A percentile compares a stretch with the other conserved stretches of the same genome.
Evolutionary conservation across 306 rosid species (phyloP).

Genomic region (Pueraria montana): DNA sequence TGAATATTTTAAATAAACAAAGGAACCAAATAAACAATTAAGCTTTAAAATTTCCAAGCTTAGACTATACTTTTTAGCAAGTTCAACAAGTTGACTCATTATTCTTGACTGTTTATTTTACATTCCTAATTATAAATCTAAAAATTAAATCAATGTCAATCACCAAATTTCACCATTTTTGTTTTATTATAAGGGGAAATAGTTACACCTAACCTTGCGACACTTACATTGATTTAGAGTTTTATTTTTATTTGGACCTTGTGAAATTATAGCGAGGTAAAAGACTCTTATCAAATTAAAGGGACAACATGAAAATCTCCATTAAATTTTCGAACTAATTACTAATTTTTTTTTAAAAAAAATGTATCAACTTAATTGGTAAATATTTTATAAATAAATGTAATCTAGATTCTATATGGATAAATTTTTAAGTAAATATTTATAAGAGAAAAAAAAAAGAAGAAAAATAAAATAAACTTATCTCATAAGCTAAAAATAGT

Average conservation of each 20-base stretch:
- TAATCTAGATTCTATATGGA: neutral
- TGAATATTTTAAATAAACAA: too few relatives aligned
- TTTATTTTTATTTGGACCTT: neutral
- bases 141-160: neutral
- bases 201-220: neutral
- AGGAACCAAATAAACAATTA: too few relatives aligned
- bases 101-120: neutral
- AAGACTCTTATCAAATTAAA: neutral
- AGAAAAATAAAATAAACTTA: too few relatives aligned
- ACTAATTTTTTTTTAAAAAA: neutral
- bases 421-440: too few relatives aligned
- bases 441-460: too few relatives aligned
- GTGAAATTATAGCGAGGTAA: neutral
- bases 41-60: neutral
- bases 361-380: neutral
- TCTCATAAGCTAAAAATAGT: too few relatives aligned
- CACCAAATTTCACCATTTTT: constrained; percentile 10
- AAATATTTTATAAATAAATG: neutral
- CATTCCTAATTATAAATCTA: neutral
- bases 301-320: neutral
- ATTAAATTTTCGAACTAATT: neutral
- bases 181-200: neutral
- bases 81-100: neutral
- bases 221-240: neutral
- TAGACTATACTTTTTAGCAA: neutral